Evolutionary conservation across 148 eudicot genomes (phyloP).

Genomic region (Selenicereus undatus): DNA sequence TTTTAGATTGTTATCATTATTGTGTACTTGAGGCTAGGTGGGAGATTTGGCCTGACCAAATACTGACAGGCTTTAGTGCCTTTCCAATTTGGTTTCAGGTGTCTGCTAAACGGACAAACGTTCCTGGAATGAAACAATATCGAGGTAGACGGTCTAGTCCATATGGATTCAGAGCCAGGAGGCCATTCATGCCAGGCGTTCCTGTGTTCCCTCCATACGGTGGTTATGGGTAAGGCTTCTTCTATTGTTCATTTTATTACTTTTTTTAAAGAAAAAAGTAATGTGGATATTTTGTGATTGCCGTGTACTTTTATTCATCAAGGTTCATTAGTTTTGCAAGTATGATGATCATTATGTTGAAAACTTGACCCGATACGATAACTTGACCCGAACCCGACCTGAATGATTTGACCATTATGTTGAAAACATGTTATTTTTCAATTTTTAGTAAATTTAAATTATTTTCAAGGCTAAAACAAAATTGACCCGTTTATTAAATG

Average conservation of each 20-base stretch:
- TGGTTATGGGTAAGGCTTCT: slow-evolving; percentile 66
- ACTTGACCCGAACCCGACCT: no score
- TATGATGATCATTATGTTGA: background rate
- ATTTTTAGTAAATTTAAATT: no score
- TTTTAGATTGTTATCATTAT: background rate
- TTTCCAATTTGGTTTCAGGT: slow-evolving; percentile 38
- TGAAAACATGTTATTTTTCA: no score
- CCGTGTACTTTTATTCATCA: background rate
- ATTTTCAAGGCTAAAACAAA: no score
- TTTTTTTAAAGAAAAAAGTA: background rate
- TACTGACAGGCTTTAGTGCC: background rate
- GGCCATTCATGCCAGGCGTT: slow-evolving; percentile 65
- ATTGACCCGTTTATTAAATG: no score
- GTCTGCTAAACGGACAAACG: slow-evolving; percentile 66
- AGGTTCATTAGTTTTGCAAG: background rate
- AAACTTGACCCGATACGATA: no score
- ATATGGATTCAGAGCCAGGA: slow-evolving; percentile 46
- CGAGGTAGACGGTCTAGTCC: slow-evolving; percentile 65
- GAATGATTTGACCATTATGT: no score
- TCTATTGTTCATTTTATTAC: background rate
- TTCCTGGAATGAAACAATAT: slow-evolving; percentile 72
- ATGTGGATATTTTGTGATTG: background rate
- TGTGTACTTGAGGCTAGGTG: background rate
- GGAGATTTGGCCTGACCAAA: background rate
- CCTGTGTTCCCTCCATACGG: slow-evolving; percentile 56